phyloP scores from a whole-genome alignment of 805 yeast species.

The Diddensiella caesifluorescens region DNA sequence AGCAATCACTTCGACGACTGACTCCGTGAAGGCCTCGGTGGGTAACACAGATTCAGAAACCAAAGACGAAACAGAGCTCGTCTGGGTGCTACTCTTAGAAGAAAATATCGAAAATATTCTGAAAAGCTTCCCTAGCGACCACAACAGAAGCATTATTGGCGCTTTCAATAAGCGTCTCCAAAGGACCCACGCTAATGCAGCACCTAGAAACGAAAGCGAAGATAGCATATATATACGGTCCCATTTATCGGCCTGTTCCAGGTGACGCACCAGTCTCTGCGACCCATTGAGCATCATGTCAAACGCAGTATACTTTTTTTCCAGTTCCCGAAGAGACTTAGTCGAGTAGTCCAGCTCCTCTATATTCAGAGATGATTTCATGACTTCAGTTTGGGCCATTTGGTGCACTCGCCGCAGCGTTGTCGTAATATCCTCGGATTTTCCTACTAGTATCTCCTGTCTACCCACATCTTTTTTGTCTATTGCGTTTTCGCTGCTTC shows the following conservation, averaged over 20 bases:
- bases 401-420: constrained; percentile 24
- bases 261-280: constrained; percentile 30
- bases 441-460: constrained; percentile 22
- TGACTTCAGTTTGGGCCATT: constrained; percentile 37
- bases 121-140: constrained; percentile 26
- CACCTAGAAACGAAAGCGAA: constrained; percentile 34
- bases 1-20: no score
- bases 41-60: no score
- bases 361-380: constrained; percentile 33
- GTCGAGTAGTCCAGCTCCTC: constrained; percentile 36
- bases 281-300: constrained; percentile 36
- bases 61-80: no score
- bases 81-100: constrained; percentile 1
- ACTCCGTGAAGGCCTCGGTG: no score
- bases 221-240: constrained; percentile 36
- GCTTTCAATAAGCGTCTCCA: constrained; percentile 36
- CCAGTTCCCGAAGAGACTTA: constrained; percentile 30
- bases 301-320: constrained; percentile 34
- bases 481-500: background rate
- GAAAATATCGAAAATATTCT: constrained; percentile 5
- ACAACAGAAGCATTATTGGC: constrained; percentile 32
- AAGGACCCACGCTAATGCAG: constrained; percentile 34
- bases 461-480: constrained; percentile 7
- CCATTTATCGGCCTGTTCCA: constrained; percentile 38
- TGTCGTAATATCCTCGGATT: constrained; percentile 25